A percentile compares a stretch with the other conserved stretches of the same genome.
These are phyloP conservation scores for Madurella fahalii DNA, from an alignment of 2,329 filamentous ascomycete genomes.

Conservation along the genomic window DNA sequence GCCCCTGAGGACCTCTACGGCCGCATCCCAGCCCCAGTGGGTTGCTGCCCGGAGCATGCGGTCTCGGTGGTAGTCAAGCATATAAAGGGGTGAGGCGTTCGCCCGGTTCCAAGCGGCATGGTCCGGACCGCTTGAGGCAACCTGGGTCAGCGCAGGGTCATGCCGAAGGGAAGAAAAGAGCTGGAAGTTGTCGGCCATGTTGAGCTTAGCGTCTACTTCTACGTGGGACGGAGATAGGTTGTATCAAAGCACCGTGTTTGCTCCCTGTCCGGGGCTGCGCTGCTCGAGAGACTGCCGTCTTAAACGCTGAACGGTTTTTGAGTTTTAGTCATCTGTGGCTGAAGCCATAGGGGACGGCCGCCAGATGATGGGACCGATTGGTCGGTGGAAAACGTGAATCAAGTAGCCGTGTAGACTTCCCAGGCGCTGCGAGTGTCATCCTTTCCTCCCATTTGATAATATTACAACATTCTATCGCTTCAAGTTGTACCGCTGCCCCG, in stretches of 20 bases:
- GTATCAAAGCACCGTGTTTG: background rate
- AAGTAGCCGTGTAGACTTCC: too few relatives aligned
- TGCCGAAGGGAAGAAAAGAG: slow-evolving; percentile 71
- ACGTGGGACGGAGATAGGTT: background rate
- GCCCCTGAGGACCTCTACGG: slow-evolving; percentile 43
- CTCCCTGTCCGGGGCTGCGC: too few relatives aligned
- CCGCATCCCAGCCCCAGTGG: slow-evolving; percentile 52
- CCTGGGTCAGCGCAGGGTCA: slow-evolving; percentile 53
- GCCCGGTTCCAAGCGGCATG: slow-evolving; percentile 51
- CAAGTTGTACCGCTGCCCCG: too few relatives aligned
- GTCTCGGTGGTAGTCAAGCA: slow-evolving; percentile 73
- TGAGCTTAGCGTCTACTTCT: background rate
- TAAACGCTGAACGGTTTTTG: too few relatives aligned
- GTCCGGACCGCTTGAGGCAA: slow-evolving; percentile 35
- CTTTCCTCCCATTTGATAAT: too few relatives aligned
- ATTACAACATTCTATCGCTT: too few relatives aligned
- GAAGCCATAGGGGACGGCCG: too few relatives aligned
- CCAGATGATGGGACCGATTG: too few relatives aligned
- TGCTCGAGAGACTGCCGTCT: too few relatives aligned
- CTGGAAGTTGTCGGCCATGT: slow-evolving; percentile 43
- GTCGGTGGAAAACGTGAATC: too few relatives aligned
- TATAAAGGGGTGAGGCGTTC: slow-evolving; percentile 64
- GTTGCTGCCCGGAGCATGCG: slow-evolving; percentile 64
- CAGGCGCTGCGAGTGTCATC: too few relatives aligned
- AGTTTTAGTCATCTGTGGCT: too few relatives aligned